phyloP scores from a whole-genome alignment of 2,329 filamentous ascomycete genomes.

The Cladosporium halotolerans region DNA sequence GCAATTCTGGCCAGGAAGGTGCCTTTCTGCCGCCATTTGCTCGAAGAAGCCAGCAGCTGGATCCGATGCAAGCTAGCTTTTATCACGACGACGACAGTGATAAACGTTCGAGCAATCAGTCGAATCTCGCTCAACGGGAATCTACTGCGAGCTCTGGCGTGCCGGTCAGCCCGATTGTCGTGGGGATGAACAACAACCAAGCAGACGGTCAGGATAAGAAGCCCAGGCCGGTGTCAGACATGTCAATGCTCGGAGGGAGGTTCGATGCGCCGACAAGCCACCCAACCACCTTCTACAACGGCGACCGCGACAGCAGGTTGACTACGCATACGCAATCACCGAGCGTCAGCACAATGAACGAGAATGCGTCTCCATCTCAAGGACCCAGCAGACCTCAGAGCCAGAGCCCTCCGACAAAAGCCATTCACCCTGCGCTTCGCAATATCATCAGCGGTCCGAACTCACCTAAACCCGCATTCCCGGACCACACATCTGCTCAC shows the following conservation, averaged over 20 bases:
- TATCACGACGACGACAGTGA: conserved; percentile 20
- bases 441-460: conserved; percentile 3
- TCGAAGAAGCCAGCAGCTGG: conserved; percentile 27
- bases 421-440: conserved; percentile 7
- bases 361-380: not conserved
- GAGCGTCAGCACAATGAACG: not conserved
- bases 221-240: conserved; percentile 17
- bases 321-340: not conserved
- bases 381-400: not conserved
- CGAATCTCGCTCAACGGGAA: conserved; percentile 15
- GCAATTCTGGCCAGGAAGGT: conserved; percentile 25
- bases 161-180: conserved; percentile 22
- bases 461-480: conserved; percentile 1
- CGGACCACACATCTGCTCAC: not conserved
- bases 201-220: conserved; percentile 11
- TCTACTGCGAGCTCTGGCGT: conserved; percentile 17
- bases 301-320: not conserved
- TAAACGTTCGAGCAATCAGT: conserved; percentile 24
- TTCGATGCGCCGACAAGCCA: not conserved
- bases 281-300: not conserved
- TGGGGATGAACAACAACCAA: conserved; percentile 14
- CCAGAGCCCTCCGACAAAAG: not conserved
- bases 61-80: conserved; percentile 24
- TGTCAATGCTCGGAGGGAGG: conserved; percentile 9
- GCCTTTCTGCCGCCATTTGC: conserved; percentile 30